These are phyloP conservation scores for Salix caprea DNA, from an alignment of 345 rosid genomes.

Conservation along the genomic window DNA sequence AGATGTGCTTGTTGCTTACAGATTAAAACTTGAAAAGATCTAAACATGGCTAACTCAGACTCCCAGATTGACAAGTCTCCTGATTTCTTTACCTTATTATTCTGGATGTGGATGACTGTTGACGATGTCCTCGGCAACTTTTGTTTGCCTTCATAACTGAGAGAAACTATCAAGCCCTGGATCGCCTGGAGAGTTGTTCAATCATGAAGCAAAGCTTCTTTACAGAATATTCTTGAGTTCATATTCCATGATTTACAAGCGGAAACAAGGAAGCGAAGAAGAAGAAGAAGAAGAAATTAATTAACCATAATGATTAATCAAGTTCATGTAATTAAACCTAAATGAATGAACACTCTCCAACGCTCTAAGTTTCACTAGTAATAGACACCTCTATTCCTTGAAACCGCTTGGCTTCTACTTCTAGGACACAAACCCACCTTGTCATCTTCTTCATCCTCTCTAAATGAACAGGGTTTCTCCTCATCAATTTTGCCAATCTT, in stretches of 20 bases:
- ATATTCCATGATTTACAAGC: background rate
- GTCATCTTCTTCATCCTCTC: constrained; percentile 19
- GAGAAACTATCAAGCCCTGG: too few relatives aligned
- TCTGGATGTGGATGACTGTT: too few relatives aligned
- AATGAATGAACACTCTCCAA: too few relatives aligned
- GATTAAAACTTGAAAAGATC: too few relatives aligned
- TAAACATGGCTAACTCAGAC: too few relatives aligned
- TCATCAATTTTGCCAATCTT: constrained; percentile 50
- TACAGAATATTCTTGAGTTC: background rate
- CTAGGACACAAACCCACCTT: background rate
- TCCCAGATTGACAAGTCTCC: too few relatives aligned
- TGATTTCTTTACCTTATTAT: too few relatives aligned
- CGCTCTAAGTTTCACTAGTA: background rate
- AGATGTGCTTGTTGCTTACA: too few relatives aligned
- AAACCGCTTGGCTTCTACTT: constrained; percentile 8
- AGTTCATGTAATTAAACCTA: background rate
- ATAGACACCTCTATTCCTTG: background rate
- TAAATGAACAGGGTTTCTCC: constrained; percentile 36
- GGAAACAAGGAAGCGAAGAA: background rate
- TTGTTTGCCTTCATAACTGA: too few relatives aligned
- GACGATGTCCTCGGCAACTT: too few relatives aligned
- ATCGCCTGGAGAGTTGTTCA: too few relatives aligned
- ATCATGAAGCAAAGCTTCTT: too few relatives aligned
- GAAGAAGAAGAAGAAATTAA: background rate
- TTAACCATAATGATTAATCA: background rate